Percentiles rank a stretch among this genome's conserved stretches.
Evolutionary conservation across 192 early-diverging fungal species (phyloP).

Genomic region (Backusella tuberculispora): DNA sequence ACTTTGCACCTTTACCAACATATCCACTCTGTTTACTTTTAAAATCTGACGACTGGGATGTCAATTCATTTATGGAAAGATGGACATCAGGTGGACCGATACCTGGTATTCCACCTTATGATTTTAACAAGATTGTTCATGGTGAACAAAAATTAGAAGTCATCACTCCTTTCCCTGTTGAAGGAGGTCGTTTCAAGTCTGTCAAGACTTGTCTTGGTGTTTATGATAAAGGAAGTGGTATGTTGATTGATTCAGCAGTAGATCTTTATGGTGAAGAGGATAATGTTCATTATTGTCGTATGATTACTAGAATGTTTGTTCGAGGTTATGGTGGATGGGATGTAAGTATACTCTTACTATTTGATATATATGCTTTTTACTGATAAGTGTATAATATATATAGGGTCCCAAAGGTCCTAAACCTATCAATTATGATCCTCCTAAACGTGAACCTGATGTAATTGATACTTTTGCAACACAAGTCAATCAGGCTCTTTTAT

Average conservation of each 20-base stretch:
- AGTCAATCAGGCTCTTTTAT: slow-evolving; percentile 66
- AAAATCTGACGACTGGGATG: slow-evolving; percentile 57
- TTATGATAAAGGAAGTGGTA: slow-evolving; percentile 75
- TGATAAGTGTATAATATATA: background rate
- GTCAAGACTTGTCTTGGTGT: slow-evolving; percentile 62
- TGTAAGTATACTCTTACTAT: slow-evolving; percentile 34
- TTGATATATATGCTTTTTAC: no score
- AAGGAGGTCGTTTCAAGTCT: slow-evolving; percentile 61
- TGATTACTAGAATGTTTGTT: slow-evolving; percentile 64
- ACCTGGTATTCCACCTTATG: slow-evolving; percentile 65
- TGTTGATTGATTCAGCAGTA: slow-evolving; percentile 66
- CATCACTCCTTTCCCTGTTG: slow-evolving; percentile 57
- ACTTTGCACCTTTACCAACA: slow-evolving; percentile 72
- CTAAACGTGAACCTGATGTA: slow-evolving; percentile 64
- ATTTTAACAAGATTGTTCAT: slow-evolving; percentile 73
- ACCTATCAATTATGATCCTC: slow-evolving; percentile 48
- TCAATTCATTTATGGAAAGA: slow-evolving; percentile 57
- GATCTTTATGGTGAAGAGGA: slow-evolving; percentile 52
- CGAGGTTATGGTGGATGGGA: slow-evolving; percentile 72
- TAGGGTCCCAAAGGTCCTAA: slow-evolving; percentile 75
- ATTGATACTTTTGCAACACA: slow-evolving; percentile 48
- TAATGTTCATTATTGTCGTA: slow-evolving; percentile 44
- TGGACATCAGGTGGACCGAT: slow-evolving; percentile 38
- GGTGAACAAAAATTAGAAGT: slow-evolving; percentile 74
- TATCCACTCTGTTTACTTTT: slow-evolving; percentile 70